Percentiles rank a stretch among this genome's conserved stretches.
Evolutionary conservation across 495 filamentous ascomycete species (phyloP).

Genomic region (Alectoria sarmentosa): DNA sequence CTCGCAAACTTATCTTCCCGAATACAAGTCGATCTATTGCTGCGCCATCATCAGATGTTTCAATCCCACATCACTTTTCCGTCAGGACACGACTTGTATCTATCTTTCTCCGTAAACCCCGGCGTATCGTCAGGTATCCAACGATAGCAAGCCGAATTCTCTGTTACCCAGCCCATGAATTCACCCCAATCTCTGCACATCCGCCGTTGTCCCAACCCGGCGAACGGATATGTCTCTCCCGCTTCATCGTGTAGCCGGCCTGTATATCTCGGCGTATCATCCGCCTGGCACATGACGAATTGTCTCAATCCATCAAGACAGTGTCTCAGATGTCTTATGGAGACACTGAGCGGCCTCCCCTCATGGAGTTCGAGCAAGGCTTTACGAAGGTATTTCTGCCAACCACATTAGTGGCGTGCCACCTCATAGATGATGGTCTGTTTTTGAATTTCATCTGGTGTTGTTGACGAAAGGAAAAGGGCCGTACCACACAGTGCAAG

Average conservation of each 20-base stretch:
- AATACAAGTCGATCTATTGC: no score
- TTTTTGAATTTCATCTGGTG: no score
- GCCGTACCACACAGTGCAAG: conserved; percentile 12
- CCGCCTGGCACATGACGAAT: conserved; percentile 21
- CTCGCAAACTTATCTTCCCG: no score
- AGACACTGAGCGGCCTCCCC: background rate
- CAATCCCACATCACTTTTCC: background rate
- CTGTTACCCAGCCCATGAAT: background rate
- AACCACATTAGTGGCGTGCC: no score
- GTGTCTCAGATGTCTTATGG: background rate
- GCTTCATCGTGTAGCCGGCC: conserved; percentile 14
- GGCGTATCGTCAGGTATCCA: background rate
- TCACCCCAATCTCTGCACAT: conserved; percentile 5
- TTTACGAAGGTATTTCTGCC: conserved; percentile 9
- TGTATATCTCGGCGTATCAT: conserved; percentile 23
- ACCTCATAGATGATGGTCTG: no score
- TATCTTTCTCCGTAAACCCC: background rate
- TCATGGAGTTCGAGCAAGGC: background rate
- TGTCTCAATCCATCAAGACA: conserved; percentile 18
- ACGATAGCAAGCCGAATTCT: background rate
- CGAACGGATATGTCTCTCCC: background rate
- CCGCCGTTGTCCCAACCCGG: conserved; percentile 4
- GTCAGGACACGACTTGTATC: background rate
- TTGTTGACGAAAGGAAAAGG: background rate
- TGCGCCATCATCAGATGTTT: background rate